Evolutionary conservation across 768 basidiomycete species (phyloP), one percentile per base, ranked within the genome.

Genomic region (Erythrobasidium yunnanense): DNA sequence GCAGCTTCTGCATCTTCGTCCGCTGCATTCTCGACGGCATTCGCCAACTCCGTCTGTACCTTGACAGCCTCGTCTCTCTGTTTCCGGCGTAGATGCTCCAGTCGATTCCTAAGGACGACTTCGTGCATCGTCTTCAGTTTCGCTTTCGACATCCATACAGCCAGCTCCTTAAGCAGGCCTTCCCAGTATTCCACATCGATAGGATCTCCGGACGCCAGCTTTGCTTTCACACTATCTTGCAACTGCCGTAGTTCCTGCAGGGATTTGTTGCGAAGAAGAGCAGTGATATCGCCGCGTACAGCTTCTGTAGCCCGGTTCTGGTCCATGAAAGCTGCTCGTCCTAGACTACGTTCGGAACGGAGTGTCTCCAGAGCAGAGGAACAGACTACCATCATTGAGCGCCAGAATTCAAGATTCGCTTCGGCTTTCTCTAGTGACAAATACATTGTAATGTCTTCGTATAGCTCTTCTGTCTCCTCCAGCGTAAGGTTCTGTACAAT

Each of bases 111-210:
- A 56, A 99, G 88, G 11, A 97, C 92, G 29, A 97, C 87, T 79
- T 97, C 91, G 73, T 99, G 95, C 56, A 97, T 80, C 71, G 81
- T 83, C 75, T 89, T 88, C 42, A 99, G 81, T 73, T 92, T 95
- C 5, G 90, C 87, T 90, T 96, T 96, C 22, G 95, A 87, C 78
- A 97, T 97, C 86, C 89, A 95, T 2, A 97, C 93, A 23, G 96
- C 79, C 33, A 99, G 76, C 75, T 88, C 95, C 76, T 90, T 88
- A 65, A 97, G 77, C 6, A 99, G 78, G 51, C 84, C 81, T 77
- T 97, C 95, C 95, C 95, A 99, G 74, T 97, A 99, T 76, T 99
- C 95, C 11, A 85, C 87, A 76, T 99, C 95, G 34, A 99, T 83
- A 1, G 91, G 91, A 77, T 96, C 92, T 33, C 91, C 89, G 69